Percentiles rank a stretch among this genome's conserved stretches.
These are phyloP conservation scores for Fusarium sp. DNA, from an alignment of 2,329 filamentous ascomycete species.

Conservation along the genomic window DNA sequence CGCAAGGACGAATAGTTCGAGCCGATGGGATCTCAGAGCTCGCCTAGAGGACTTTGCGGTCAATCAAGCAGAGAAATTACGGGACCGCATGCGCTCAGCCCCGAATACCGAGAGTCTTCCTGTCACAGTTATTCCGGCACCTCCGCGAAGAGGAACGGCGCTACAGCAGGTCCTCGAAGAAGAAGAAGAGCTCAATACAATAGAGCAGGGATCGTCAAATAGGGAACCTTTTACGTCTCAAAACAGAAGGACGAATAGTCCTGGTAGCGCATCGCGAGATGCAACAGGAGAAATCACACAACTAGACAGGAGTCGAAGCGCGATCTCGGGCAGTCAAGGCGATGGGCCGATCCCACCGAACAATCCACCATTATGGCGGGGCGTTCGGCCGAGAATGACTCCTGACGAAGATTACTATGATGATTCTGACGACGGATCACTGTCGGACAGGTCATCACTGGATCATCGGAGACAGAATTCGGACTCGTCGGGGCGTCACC, in stretches of 20 bases:
- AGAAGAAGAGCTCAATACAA: constrained; percentile 58
- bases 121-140: constrained; percentile 71
- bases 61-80: constrained; percentile 69
- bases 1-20: constrained; percentile 35
- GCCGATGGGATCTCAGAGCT: constrained; percentile 67
- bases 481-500: constrained; percentile 43
- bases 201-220: constrained; percentile 26
- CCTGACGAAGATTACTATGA: constrained; percentile 52
- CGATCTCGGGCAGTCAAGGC: constrained; percentile 40
- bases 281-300: constrained; percentile 40
- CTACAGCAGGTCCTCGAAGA: constrained; percentile 69
- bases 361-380: constrained; percentile 60
- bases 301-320: constrained; percentile 41
- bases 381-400: constrained; percentile 51
- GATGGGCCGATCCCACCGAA: constrained; percentile 48
- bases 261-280: constrained; percentile 44
- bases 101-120: constrained; percentile 68
- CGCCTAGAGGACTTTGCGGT: constrained; percentile 72
- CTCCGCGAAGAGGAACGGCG: constrained; percentile 67
- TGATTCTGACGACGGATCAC: constrained; percentile 48
- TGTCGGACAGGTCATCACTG: constrained; percentile 48
- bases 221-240: constrained; percentile 30
- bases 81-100: constrained; percentile 67
- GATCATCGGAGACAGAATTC: constrained; percentile 44
- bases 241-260: constrained; percentile 36